Evolutionary conservation across 805 yeast genomes (phyloP).

Genomic region (Wickerhamomyces sydowiorum): DNA sequence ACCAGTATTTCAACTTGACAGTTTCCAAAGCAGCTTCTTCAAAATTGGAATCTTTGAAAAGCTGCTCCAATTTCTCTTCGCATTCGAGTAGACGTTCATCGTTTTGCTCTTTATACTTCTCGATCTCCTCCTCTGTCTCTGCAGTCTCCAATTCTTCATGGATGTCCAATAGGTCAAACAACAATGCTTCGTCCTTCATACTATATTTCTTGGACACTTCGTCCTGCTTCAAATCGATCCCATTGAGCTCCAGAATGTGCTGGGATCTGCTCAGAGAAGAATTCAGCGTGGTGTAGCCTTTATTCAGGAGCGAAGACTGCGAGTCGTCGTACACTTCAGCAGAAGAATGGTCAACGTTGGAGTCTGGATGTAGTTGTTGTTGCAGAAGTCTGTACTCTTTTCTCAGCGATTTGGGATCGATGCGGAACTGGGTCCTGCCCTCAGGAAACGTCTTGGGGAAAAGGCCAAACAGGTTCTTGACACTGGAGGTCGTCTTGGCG

Average conservation of each 20-base stretch:
- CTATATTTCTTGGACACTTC: slow-evolving; percentile 40
- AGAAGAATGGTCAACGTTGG: slow-evolving; percentile 19
- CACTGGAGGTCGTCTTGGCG: slow-evolving; percentile 1
- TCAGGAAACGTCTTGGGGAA: slow-evolving; percentile 74
- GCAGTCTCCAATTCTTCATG: slow-evolving; percentile 80
- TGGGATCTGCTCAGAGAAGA: slow-evolving; percentile 71
- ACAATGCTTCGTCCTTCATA: slow-evolving; percentile 46
- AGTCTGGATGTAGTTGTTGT: slow-evolving; percentile 78
- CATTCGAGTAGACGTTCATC: slow-evolving; percentile 44
- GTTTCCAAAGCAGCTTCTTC: slow-evolving; percentile 60
- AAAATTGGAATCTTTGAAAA: slow-evolving; percentile 43
- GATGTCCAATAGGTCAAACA: slow-evolving; percentile 76
- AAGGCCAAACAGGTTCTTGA: slow-evolving; percentile 43
- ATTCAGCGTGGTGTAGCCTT: slow-evolving; percentile 67
- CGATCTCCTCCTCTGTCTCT: slow-evolving; percentile 50
- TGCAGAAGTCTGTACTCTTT: slow-evolving; percentile 74
- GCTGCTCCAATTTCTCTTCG: slow-evolving; percentile 37
- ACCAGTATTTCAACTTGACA: slow-evolving; percentile 77
- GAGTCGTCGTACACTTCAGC: slow-evolving; percentile 24
- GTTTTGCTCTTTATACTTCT: slow-evolving; percentile 47
- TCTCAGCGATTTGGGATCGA: slow-evolving; percentile 53
- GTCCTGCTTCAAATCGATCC: slow-evolving; percentile 56
- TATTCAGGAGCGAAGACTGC: slow-evolving; percentile 55
- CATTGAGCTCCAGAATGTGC: slow-evolving; percentile 41
- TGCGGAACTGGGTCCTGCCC: slow-evolving; percentile 62